A percentile compares a stretch with the other conserved stretches of the same genome.
phyloP scores from a whole-genome alignment of 208 protist genomes.

The Trypanosomatidae sp. region DNA sequence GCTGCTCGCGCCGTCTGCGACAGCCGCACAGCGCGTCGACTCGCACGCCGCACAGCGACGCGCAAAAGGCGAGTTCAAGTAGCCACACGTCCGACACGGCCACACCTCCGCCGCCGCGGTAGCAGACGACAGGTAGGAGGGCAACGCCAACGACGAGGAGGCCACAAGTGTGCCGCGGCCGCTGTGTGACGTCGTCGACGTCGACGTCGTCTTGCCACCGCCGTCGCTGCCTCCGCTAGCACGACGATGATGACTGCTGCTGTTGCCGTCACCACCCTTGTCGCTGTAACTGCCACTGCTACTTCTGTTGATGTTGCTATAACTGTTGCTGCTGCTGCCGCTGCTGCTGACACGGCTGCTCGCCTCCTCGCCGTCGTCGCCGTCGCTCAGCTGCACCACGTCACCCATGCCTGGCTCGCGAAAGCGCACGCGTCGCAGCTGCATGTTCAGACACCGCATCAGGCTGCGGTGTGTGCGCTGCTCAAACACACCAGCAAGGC shows the following conservation, averaged over 20 bases:
- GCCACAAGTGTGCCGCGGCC: not conserved
- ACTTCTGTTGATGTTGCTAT: not conserved
- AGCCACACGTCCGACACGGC: conserved; percentile 63
- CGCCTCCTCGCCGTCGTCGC: conserved; percentile 13
- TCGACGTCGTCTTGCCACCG: not conserved
- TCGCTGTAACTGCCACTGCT: not conserved
- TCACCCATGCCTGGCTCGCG: conserved; percentile 32
- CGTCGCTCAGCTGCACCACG: conserved; percentile 49
- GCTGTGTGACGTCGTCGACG: not conserved
- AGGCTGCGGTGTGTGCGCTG: conserved; percentile 45
- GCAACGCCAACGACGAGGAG: conserved; percentile 14
- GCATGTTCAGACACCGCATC: conserved; percentile 69
- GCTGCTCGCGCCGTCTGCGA: not conserved
- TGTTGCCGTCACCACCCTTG: not conserved
- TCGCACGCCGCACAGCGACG: conserved; percentile 45
- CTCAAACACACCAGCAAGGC: conserved; percentile 41
- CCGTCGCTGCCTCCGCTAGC: not conserved
- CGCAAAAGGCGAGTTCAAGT: conserved; percentile 39
- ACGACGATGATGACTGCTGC: not conserved
- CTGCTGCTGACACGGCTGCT: not conserved
- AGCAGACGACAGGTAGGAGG: too few species aligned
- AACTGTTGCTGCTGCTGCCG: not conserved
- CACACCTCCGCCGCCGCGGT: conserved; percentile 39
- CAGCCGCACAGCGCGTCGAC: conserved; percentile 8
- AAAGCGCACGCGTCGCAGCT: conserved; percentile 43